Conservation (phyloP, 495 filamentous ascomycete species). For the Mycothermus thermophilus region DNA sequence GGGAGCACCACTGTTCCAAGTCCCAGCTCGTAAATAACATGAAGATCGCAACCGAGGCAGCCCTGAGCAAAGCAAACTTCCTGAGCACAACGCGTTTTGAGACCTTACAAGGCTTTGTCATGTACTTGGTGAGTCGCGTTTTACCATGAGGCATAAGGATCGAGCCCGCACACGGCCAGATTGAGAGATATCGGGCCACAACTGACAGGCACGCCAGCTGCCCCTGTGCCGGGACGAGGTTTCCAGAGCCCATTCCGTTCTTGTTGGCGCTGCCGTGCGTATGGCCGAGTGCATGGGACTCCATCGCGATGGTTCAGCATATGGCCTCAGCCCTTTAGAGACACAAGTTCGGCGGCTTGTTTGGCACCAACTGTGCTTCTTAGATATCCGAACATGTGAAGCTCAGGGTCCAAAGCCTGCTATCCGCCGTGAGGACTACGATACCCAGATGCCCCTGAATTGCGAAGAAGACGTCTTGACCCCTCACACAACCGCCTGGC, state of each 20-base stretch:
- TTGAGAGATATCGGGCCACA: no score
- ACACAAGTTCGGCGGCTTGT: constrained; percentile 60
- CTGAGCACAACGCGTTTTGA: constrained; percentile 54
- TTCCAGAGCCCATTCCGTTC: constrained; percentile 54
- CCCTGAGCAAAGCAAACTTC: constrained; percentile 52
- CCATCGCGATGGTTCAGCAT: constrained; percentile 54
- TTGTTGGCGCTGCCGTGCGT: constrained; percentile 54
- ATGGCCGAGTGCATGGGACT: constrained; percentile 66
- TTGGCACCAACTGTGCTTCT: constrained; percentile 62
- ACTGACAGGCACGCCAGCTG: constrained; percentile 34
- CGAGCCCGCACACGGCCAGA: no score
- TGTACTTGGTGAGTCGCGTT: constrained; percentile 48
- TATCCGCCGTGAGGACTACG: constrained; percentile 58
- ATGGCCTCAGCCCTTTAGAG: constrained; percentile 50
- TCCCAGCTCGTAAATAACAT: constrained; percentile 41
- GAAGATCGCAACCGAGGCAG: constrained; percentile 48
- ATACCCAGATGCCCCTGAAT: constrained; percentile 53
- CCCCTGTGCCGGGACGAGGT: constrained; percentile 56
- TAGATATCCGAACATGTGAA: constrained; percentile 66
- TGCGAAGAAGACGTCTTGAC: constrained; percentile 48
- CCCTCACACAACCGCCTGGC: constrained; percentile 16
- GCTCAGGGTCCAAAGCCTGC: constrained; percentile 54
- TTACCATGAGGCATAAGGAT: no score
- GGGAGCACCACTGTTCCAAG: constrained; percentile 39
- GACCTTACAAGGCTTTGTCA: constrained; percentile 59